Evolutionary conservation across 805 yeast species (phyloP).

Genomic region (Wickerhamomyces mucosus): DNA sequence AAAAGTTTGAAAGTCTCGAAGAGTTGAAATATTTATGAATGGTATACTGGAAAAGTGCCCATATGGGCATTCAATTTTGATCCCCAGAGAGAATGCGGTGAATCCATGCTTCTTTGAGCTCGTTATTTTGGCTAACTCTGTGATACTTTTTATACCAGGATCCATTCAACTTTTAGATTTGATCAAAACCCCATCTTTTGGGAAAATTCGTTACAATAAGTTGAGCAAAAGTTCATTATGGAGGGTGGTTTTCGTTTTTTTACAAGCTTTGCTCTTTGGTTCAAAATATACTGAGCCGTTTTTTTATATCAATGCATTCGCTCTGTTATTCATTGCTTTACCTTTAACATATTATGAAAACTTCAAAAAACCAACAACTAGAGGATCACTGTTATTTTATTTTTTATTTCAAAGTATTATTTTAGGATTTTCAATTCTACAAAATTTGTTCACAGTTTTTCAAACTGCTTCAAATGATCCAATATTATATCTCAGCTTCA

Average conservation of each 20-base stretch:
- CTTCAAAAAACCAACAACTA: constrained; percentile 38
- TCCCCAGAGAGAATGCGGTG: constrained; percentile 19
- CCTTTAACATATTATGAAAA: constrained; percentile 39
- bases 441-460: constrained; percentile 23
- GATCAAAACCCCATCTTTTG: constrained; percentile 1
- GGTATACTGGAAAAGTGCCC: too few species aligned
- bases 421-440: constrained; percentile 34
- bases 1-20: too few species aligned
- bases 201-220: constrained; percentile 9
- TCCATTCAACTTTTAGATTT: constrained; percentile 8
- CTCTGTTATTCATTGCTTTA: constrained; percentile 20
- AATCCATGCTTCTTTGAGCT: constrained; percentile 18
- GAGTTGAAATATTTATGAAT: too few species aligned
- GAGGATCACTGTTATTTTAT: constrained; percentile 60
- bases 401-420: constrained; percentile 54
- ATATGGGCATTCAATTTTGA: too few species aligned
- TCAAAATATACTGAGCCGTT: background rate
- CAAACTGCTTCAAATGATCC: constrained; percentile 16
- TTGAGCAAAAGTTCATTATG: constrained; percentile 9
- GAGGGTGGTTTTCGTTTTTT: constrained; percentile 5
- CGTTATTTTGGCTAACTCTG: constrained; percentile 4
- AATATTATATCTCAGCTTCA: constrained; percentile 13
- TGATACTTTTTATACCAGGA: constrained; percentile 11
- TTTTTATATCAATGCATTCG: constrained; percentile 8
- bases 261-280: constrained; percentile 7